Base-by-base conservation (phyloP, 2,329 filamentous ascomycete genomes). In the Botrytis aclada region DNA sequence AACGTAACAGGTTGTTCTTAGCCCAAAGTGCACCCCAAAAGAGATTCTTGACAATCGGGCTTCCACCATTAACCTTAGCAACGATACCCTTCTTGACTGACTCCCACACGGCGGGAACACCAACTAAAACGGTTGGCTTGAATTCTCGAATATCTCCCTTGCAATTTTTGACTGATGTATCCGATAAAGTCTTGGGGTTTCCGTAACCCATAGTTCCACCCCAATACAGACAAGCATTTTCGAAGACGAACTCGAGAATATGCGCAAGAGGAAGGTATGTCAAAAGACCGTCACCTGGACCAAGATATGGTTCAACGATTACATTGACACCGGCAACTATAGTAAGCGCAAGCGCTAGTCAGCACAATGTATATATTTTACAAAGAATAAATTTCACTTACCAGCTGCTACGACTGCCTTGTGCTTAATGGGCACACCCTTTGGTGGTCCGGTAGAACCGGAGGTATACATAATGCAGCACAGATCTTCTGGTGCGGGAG, bases 41-140 rank as follows among this genome's bases (percentile, higher is more conserved):
- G 75, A 98, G 83, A 78, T 91, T 90, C 83, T 87, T 90, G 73
- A 91, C 87, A 60, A 98, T 73, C n/a, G 87, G 82, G 79, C 90
- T 90, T 75, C 92, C 88, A 73, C 87, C 85, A 80, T 93, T 91
- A 74, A 98, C 90, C 83, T 81, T 79, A 29, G 77, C 82, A 77
- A 95, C 86, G 78, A 98, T 93, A 71, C 96, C 95, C 86, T 99
- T 99, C 85, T 94, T 95, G 79, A 98, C 92, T 1, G 93, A 95
- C 84, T 98, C 96, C 95, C 95, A 99, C 47, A 98, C 92, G 72
- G 97, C 95, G 1, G 96, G 96, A 8, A 99, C 96, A 81, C 96
- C 96, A 54, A 98, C 92, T 80, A 99, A 88, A 80, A 97, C 88
- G 1, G 94, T 96, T 0, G 96, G 96, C 77, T 88, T 88, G 81